Evolutionary conservation across 176 grass and related monocot species (phyloP).

Genomic region (Triticum urartu): DNA sequence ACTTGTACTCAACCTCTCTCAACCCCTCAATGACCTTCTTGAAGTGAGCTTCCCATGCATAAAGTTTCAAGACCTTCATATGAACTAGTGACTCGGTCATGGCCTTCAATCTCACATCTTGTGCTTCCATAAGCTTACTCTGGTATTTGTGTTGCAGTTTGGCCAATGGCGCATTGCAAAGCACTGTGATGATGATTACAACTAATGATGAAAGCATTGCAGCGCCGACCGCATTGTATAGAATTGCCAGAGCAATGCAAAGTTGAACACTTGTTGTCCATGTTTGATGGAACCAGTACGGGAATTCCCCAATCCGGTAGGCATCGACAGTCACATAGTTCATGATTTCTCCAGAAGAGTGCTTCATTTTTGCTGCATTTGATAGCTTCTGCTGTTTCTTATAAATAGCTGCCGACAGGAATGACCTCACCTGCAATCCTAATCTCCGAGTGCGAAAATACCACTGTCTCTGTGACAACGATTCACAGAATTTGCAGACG

Average conservation of each 20-base stretch:
- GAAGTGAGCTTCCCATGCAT: slow-evolving; percentile 96
- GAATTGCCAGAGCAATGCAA: slow-evolving; percentile 70
- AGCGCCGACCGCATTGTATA: slow-evolving; percentile 73
- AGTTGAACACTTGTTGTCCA: slow-evolving; percentile 91
- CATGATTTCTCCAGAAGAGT: slow-evolving; percentile 91
- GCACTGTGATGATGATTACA: slow-evolving; percentile 75
- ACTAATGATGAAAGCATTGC: slow-evolving; percentile 66
- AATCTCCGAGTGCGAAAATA: slow-evolving; percentile 78
- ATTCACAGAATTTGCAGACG: slow-evolving; percentile 72
- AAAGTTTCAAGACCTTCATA: slow-evolving; percentile 89
- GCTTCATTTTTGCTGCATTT: slow-evolving; percentile 63
- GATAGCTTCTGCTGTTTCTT: slow-evolving; percentile 81
- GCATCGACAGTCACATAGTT: slow-evolving; percentile 92
- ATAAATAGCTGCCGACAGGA: slow-evolving; percentile 73
- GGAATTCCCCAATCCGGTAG: slow-evolving; percentile 92
- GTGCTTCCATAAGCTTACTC: slow-evolving; percentile 79
- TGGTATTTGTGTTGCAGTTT: slow-evolving; percentile 91
- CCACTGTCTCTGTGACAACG: slow-evolving; percentile 89
- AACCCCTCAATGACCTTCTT: slow-evolving; percentile 72
- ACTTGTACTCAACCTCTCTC: slow-evolving; percentile 76
- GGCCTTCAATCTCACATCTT: slow-evolving; percentile 86
- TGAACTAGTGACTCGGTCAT: slow-evolving; percentile 78
- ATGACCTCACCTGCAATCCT: slow-evolving; percentile 83
- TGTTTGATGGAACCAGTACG: slow-evolving; percentile 94
- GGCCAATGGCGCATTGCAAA: slow-evolving; percentile 79